A percentile compares a stretch with the other conserved stretches of the same genome.
These are phyloP conservation scores for Boletus coffeatus DNA, from an alignment of 1,284 basidiomycete genomes.

Conservation along the genomic window DNA sequence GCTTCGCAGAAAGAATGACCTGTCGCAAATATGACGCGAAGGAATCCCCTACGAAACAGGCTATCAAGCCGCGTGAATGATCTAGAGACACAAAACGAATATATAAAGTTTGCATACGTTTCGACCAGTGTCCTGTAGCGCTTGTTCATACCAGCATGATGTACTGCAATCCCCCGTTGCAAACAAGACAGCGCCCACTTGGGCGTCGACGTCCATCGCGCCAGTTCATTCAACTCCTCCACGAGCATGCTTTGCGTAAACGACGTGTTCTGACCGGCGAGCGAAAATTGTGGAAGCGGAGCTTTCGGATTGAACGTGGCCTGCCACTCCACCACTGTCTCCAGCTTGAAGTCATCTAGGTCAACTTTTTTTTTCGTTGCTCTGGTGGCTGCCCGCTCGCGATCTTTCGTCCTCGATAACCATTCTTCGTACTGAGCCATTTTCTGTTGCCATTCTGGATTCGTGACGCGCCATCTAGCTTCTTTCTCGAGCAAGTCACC, in stretches of 20 bases:
- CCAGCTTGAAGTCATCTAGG: constrained; percentile 27
- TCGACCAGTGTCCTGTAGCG: constrained; percentile 56
- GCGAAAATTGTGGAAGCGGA: constrained; percentile 55
- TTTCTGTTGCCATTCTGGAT: constrained; percentile 47
- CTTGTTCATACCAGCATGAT: constrained; percentile 67
- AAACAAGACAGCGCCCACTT: constrained; percentile 45
- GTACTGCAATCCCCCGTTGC: constrained; percentile 57
- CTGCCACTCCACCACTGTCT: constrained; percentile 38
- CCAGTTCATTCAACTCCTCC: constrained; percentile 42
- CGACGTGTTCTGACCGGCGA: constrained; percentile 39
- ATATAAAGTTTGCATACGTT: constrained; percentile 34
- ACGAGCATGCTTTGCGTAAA: constrained; percentile 45
- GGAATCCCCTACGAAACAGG: constrained; percentile 53
- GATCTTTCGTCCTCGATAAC: constrained; percentile 40
- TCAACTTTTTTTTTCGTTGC: constrained; percentile 33
- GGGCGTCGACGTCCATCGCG: constrained; percentile 28
- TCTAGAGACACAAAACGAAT: not conserved
- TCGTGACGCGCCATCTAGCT: constrained; percentile 41
- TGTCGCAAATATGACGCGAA: constrained; percentile 63
- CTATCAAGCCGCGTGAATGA: constrained; percentile 26
- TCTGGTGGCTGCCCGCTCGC: constrained; percentile 37
- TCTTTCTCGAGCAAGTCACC: constrained; percentile 39
- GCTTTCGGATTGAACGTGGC: constrained; percentile 52
- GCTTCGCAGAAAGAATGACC: constrained; percentile 30
- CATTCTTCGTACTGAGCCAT: constrained; percentile 48